Conservation (phyloP, 2,329 filamentous ascomycete species). For the Fusarium chaquense region DNA sequence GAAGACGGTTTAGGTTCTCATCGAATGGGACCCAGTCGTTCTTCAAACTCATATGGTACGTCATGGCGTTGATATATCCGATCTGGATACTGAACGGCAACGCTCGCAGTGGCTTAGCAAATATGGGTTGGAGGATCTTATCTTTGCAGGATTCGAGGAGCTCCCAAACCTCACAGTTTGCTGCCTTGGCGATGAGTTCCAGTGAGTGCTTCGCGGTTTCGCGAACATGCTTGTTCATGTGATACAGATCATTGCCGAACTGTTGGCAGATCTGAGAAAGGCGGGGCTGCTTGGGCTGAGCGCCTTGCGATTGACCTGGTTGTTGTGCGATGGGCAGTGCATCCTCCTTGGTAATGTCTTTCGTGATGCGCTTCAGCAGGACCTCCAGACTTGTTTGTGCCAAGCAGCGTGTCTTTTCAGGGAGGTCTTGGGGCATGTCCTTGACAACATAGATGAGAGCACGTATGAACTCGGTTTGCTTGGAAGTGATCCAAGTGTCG, state of each 20-base stretch:
- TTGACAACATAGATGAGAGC: conserved; percentile 98
- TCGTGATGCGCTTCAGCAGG: conserved; percentile 82
- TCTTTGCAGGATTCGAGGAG: conserved; percentile 92
- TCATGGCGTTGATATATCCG: conserved; percentile 97
- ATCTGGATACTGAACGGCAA: conserved; percentile 96
- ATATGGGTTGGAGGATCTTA: conserved; percentile 88
- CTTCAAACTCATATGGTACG: conserved; percentile 91
- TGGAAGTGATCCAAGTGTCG: conserved; percentile 82
- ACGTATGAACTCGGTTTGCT: conserved; percentile 88
- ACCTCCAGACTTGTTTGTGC: conserved; percentile 87
- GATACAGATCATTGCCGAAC: conserved; percentile 88
- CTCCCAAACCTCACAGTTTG: conserved; percentile 85
- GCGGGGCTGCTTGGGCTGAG: conserved; percentile 65
- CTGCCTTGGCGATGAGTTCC: conserved; percentile 81
- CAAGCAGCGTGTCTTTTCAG: conserved; percentile 85
- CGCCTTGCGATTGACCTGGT: conserved; percentile 53
- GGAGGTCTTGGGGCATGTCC: conserved; percentile 94
- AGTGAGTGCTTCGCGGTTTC: conserved; percentile 86
- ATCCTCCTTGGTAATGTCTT: conserved; percentile 84
- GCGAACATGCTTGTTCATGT: conserved; percentile 96
- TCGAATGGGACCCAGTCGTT: conserved; percentile 92
- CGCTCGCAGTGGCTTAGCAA: conserved; percentile 92
- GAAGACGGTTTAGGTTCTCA: conserved; percentile 86
- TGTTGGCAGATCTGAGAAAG: conserved; percentile 84
- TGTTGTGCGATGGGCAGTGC: conserved; percentile 54